Evolutionary conservation across 345 rosid species (phyloP).

Genomic region (Jatropha curcas): DNA sequence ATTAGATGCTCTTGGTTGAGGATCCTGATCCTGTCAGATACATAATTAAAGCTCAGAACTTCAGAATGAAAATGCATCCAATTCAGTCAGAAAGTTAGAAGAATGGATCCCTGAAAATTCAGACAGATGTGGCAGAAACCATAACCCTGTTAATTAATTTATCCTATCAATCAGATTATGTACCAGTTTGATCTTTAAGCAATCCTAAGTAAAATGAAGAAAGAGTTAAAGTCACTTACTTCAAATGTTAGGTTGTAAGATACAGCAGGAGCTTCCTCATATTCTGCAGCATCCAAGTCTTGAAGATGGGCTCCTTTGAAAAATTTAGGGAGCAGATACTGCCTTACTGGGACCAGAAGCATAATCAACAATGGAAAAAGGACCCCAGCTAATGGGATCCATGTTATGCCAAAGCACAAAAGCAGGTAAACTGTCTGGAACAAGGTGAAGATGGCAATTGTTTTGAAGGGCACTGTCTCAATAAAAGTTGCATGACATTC

Average conservation of each 20-base stretch:
- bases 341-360: slow-evolving; percentile 88
- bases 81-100: neutral
- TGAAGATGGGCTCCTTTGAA: slow-evolving; percentile 90
- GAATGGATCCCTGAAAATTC: neutral
- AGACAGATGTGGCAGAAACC: neutral
- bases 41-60: slow-evolving; percentile 18
- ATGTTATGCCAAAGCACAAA: slow-evolving; percentile 82
- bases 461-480: slow-evolving; percentile 88
- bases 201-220: slow-evolving; percentile 10
- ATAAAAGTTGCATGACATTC: slow-evolving; percentile 74
- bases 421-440: slow-evolving; percentile 82
- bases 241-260: slow-evolving; percentile 58
- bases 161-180: neutral
- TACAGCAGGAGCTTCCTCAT: slow-evolving; percentile 84
- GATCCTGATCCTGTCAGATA: slow-evolving; percentile 43
- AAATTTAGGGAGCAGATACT: slow-evolving; percentile 73
- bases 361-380: slow-evolving; percentile 90
- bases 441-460: slow-evolving; percentile 65
- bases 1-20: slow-evolving; percentile 32
- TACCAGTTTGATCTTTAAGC: neutral
- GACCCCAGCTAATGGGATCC: slow-evolving; percentile 91
- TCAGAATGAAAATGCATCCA: neutral
- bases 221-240: slow-evolving; percentile 40
- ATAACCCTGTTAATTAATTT: neutral
- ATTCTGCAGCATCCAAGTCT: slow-evolving; percentile 91